Evolutionary conservation across 768 basidiomycete genomes (phyloP).

Genomic region (Mycena indigotica): DNA sequence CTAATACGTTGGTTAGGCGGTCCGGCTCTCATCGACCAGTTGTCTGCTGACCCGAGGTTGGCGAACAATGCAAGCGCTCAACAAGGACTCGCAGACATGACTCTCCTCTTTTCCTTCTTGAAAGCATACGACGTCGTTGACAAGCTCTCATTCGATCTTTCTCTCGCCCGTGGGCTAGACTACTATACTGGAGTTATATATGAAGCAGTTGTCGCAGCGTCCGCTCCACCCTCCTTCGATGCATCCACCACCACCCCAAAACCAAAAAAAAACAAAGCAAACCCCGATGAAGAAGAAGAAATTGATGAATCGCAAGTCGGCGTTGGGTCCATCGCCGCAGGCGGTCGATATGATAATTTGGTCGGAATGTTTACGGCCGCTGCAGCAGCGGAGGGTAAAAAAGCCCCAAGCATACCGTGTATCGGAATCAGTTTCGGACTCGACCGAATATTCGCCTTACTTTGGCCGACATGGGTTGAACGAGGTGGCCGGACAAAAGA

Average conservation of each 20-base stretch:
- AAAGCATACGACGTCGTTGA: constrained; percentile 76
- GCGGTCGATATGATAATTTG: constrained; percentile 94
- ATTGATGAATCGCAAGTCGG: constrained; percentile 92
- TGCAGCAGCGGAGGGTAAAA: constrained; percentile 75
- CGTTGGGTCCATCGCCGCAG: constrained; percentile 99
- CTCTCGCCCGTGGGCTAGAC: constrained; percentile 95
- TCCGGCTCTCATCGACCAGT: constrained; percentile 68
- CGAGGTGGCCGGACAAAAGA: constrained; percentile 81
- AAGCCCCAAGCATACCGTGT: constrained; percentile 72
- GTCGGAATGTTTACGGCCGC: constrained; percentile 90
- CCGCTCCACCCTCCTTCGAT: constrained; percentile 86
- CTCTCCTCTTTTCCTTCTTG: constrained; percentile 78
- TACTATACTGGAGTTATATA: constrained; percentile 99
- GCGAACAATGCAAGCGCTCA: constrained; percentile 74
- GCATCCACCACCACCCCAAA: constrained; percentile 41
- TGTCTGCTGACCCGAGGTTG: constrained; percentile 65
- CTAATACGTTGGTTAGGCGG: constrained; percentile 60
- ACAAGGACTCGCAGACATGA: constrained; percentile 87
- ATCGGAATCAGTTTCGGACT: constrained; percentile 92
- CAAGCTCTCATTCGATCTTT: constrained; percentile 94
- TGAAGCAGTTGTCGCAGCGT: constrained; percentile 91
- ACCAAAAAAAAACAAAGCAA: constrained; percentile 48
- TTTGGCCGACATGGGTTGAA: constrained; percentile 86
- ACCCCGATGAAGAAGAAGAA: constrained; percentile 55
- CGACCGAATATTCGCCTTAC: constrained; percentile 88